Base-by-base conservation (phyloP, 176 grass and related monocot genomes). In the Carex pumila region DNA sequence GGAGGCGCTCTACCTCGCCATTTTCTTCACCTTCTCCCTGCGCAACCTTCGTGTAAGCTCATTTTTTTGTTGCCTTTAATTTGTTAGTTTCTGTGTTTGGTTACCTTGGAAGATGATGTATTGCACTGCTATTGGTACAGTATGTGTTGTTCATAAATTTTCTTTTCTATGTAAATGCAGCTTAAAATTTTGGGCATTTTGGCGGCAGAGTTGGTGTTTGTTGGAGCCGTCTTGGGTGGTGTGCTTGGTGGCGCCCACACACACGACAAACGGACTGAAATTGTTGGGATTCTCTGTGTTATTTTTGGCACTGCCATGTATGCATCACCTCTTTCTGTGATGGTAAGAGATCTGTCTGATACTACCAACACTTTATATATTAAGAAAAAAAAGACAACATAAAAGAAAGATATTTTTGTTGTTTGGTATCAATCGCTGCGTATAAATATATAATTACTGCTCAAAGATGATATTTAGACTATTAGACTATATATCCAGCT, bases 291-390 rank as follows among this genome's bases (percentile, higher is more conserved):
- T 68, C 69, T 96, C 10, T 89, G 89, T 29, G 85, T 89, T 67
- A 69, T 92, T 49, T 96, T 93, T 72, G 89, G 91, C 72, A 64
- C 88, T 1, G 6, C 39, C 36, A 97, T 97, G 94, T 97, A 97
- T 61, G 83, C 59, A 87, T 45, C 91, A 7, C 94, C 94, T 0
- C 89, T 94, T 41, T 84, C 86, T 30, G 22, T 92, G 74, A 94
- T 94, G 94, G 91, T 97, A 92, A 72, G 87, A 62, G 1, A n/a
- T 7, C 14, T 25, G 47, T 37, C 45, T 43, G 0, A n/a, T 9
- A n/a, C n/a, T 10, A 43, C n/a, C 19, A 7, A 2, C 14, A 45
- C 13, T 2, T 1, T 71, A 6, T n/a, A 47, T n/a, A 7, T 71
- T 45, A 43, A 19, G 37, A 41, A 18, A 47, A 21, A 9, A 70